Percentiles rank a stretch among this genome's conserved stretches.
Conservation (phyloP, 805 yeast genomes). For the Saturnispora kantuleensis region DNA sequence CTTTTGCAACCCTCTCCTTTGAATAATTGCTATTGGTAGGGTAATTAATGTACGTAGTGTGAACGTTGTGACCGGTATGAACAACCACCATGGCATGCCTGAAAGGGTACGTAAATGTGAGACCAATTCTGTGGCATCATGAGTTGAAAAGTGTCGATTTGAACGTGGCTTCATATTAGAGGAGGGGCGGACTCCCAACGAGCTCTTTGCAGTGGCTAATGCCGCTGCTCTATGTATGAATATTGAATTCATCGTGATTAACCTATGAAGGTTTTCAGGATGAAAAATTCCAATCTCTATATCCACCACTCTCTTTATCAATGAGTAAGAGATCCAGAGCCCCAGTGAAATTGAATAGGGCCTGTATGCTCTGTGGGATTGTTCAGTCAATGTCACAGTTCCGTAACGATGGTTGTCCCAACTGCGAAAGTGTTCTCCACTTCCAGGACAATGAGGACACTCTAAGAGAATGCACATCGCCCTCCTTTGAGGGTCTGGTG, state of each 20-base stretch:
- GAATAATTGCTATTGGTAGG: constrained; percentile 66
- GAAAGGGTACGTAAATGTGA: constrained; percentile 42
- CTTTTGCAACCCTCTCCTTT: constrained; percentile 55
- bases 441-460: constrained; percentile 68
- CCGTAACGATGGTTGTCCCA: constrained; percentile 85
- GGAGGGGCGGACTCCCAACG: too few species aligned
- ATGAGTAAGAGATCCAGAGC: constrained; percentile 25
- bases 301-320: constrained; percentile 1
- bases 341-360: constrained; percentile 67
- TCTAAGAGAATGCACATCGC: constrained; percentile 88
- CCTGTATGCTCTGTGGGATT: constrained; percentile 94
- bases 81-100: constrained; percentile 73
- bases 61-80: constrained; percentile 68
- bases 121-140: constrained; percentile 26
- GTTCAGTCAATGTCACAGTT: constrained; percentile 73
- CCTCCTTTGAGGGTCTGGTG: constrained; percentile 90
- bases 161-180: too few species aligned
- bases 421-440: constrained; percentile 84
- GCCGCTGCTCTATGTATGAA: too few species aligned
- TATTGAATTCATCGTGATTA: too few species aligned
- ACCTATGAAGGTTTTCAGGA: too few species aligned
- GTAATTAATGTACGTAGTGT: constrained; percentile 58
- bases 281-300: not conserved
- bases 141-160: constrained; percentile 6
- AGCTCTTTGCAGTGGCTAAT: too few species aligned